Evolutionary conservation across 2,329 filamentous ascomycete genomes (phyloP), one percentile per base, ranked within the genome.

Genomic region (Cadophora luteo-olivacea): DNA sequence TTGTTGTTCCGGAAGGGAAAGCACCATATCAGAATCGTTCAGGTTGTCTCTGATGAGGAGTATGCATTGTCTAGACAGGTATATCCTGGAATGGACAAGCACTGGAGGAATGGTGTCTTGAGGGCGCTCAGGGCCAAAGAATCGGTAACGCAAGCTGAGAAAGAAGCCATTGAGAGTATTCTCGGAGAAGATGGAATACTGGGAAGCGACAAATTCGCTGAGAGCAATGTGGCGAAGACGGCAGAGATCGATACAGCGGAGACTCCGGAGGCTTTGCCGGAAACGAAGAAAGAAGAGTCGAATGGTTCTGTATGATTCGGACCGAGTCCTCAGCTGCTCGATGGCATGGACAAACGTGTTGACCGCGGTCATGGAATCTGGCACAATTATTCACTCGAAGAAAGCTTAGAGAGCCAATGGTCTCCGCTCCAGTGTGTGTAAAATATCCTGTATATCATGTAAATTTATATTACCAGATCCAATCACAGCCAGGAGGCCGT

Each of bases 1-100:
- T 80, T 91, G 70, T 84, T 91, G 72, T 80, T 91, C 64, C 86
- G 89, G 71, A 87, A 84, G 75, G 88, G 88, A 72, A 90, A 89
- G 80, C 85, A 89, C 78, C 88, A 89, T 70, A 78, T 91, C 57
- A 85, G 87, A 57, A 83, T 90, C 71, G 82, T 91, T 63, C 82
- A 89, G 78, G 81, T 91, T 70, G 80, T 91, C 36, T 80, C 79
- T 69, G 86, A 91, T 74, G 81, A 86, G 58, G 84, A 77, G n/a
- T 77, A 72, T 58, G 70, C 36, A 7, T n/a, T 67, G 36, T 62
- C 60, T 25, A 64, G 64, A 6, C n/a, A 65, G 8, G 19, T 7
- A 29, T 73, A 67, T 57, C 69, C 64, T n/a, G 69, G 70, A 9
- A 72, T 71, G 68, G 19, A 41, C 3, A 1, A 14, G 29, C 19